Evolutionary conservation across 192 early-diverging fungal genomes (phyloP).

Genomic region (Rhizophlyctis rosea): DNA sequence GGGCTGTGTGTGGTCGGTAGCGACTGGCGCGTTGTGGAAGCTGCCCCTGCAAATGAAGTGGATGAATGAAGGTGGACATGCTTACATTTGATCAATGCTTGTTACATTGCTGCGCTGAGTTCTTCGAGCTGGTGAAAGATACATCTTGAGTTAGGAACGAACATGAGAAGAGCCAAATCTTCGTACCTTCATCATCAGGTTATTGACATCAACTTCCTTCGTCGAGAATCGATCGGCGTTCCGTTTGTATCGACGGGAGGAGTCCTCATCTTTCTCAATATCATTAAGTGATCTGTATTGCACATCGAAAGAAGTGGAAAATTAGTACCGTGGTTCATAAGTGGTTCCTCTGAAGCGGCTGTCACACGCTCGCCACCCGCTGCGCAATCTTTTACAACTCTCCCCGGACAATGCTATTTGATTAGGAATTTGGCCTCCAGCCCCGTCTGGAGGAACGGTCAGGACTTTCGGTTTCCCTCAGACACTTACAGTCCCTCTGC

Average conservation of each 20-base stretch:
- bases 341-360: not conserved
- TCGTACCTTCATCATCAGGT: constrained; percentile 22
- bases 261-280: constrained; percentile 18
- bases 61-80: not conserved
- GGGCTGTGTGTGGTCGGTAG: no score
- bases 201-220: constrained; percentile 25
- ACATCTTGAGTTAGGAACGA: not conserved
- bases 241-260: constrained; percentile 13
- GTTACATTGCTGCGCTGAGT: constrained; percentile 30
- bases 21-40: constrained; percentile 15
- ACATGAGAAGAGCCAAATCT: not conserved
- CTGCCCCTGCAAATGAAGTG: constrained; percentile 7
- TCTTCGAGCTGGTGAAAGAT: constrained; percentile 19
- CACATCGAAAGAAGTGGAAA: not conserved
- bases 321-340: no score
- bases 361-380: not conserved
- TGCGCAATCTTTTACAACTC: not conserved
- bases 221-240: constrained; percentile 28
- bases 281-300: constrained; percentile 12
- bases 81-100: not conserved
- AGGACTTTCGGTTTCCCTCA: not conserved
- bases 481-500: constrained; percentile 4
- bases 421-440: not conserved
- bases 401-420: not conserved
- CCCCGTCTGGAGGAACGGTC: not conserved